These are phyloP conservation scores for Oemleria cerasiformis DNA, from an alignment of 306 rosid genomes.

Conservation along the genomic window DNA sequence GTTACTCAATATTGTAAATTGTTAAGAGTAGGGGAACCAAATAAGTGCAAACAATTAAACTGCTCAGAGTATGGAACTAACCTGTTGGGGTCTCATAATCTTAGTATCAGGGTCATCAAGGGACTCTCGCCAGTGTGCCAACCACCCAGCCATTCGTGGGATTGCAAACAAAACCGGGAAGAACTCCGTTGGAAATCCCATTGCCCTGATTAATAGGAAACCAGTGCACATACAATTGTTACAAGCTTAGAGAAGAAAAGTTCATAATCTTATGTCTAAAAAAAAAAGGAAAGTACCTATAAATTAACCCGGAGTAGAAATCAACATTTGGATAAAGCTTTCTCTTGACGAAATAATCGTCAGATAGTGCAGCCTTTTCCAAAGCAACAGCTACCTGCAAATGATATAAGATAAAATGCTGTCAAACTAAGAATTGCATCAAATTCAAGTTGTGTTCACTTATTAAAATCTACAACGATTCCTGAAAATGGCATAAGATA, in stretches of 20 bases:
- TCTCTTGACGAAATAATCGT: slow-evolving; percentile 81
- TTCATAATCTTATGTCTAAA: background rate
- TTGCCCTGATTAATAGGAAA: slow-evolving; percentile 57
- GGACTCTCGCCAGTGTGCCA: slow-evolving; percentile 95
- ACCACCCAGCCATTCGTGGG: slow-evolving; percentile 95
- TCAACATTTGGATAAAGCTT: slow-evolving; percentile 91
- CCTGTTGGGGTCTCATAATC: slow-evolving; percentile 95
- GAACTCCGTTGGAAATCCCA: slow-evolving; percentile 87
- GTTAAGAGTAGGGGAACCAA: background rate
- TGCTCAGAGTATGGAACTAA: background rate
- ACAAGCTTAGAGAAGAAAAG: background rate
- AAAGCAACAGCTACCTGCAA: slow-evolving; percentile 81
- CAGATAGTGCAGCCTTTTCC: slow-evolving; percentile 84
- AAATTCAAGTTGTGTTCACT: background rate
- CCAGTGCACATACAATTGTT: background rate
- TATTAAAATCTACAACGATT: background rate
- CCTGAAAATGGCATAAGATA: background rate
- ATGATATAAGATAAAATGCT: slow-evolving; percentile 11
- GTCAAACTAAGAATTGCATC: background rate
- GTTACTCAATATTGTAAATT: background rate
- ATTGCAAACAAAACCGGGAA: slow-evolving; percentile 83
- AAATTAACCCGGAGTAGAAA: slow-evolving; percentile 88
- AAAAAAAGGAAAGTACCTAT: slow-evolving; percentile 34
- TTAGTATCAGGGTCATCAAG: slow-evolving; percentile 88
- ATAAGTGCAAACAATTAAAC: background rate